Base-by-base conservation (phyloP, 306 rosid genomes). In the Corylus heterophylla region DNA sequence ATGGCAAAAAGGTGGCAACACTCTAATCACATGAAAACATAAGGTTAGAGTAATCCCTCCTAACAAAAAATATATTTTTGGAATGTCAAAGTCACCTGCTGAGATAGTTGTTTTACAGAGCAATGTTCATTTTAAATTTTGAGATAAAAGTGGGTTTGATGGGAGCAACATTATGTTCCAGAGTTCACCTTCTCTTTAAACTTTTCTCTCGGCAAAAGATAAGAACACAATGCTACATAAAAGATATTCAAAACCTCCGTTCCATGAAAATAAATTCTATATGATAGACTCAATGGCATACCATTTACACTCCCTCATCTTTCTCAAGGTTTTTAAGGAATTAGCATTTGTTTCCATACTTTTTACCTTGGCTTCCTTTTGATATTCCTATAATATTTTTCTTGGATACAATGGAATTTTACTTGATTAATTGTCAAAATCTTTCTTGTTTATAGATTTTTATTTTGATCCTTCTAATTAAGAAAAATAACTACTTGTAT, bases 251-350 rank as follows among this genome's bases (percentile, higher is more conserved):
- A 18, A 67, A 39, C 25, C 12, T 58, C 25, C 71, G 8, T 22
- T 44, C 22, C 9, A 58, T 35, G 56, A 61, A 71, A 27, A 18
- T 42, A 42, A 17, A 39, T 17, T 25, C 68, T 18, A 49, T 0
- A 56, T 17, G 13, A 73, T 2, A 18, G 45, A 69, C 13, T 10
- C 7, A 69, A 74, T 8, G 14, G 51, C 76, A 73, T 58, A 93
- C 99, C 96, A 90, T 86, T 96, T 96, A 89, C 94, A 91, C 67
- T 96, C 99, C 80, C 94, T 93, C 99, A 96, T 96, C 82, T 91
- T 96, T 78, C 81, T 22, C 25, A 22, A 22, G 25, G 25, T 22
- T 22, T 22, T 22, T 22, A 22, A 22, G 25, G 25, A 22, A 22
- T 22, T 22, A 22, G 25, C 25, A 22, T 22, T 22, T 22, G 25